Evolutionary conservation across 1,139 yeast species (phyloP), one percentile per base, ranked within the genome.

Genomic region (Insectozyma bohioensis): DNA sequence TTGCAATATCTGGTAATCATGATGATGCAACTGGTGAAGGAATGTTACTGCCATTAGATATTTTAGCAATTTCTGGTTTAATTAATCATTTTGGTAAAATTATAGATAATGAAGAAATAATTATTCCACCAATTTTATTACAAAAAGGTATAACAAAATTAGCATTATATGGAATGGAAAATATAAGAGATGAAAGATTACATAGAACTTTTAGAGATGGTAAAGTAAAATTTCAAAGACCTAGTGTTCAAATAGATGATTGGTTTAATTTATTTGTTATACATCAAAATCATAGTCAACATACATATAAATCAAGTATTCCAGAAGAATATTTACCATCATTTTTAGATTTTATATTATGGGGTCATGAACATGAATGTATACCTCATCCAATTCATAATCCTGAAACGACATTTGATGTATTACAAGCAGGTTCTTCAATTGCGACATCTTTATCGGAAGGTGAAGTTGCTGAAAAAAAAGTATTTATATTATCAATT

Each of bases 311-410:
- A 0, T 80, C 88, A 4, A 84, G 83, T 46, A 62, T 92, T 8
- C 97, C 97, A 2, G 97, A 92, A 46, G 72, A 70, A 39, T 84
- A 85, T 48, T 58, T 94, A 12, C 99, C 97, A 0, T 67, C 72
- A 12, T 90, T 90, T 52, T 52, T 92, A 33, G 86, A 92, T 51
- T 68, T 92, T 37, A 78, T 92, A 0, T 62, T 88, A 2, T 92
- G 99, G 99, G 99, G 98, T 7, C 99, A 92, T 56, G 99, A 92
- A 53, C 99, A 92, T 58, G 97, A 92, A 54, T 88, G 97, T 51
- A 70, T 83, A 6, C 86, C 92, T 1, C 78, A 75, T 41, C 80
- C 95, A 0, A 70, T 66, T 0, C 66, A 65, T 29, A 88, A 87
- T 51, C 73, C 84, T 0, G 74, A 74, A 14, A 79, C 78, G 17